A percentile compares a stretch with the other conserved stretches of the same genome.
These are phyloP conservation scores for Rugonectria rugulosa DNA, from an alignment of 2,329 filamentous ascomycete species.

Conservation along the genomic window DNA sequence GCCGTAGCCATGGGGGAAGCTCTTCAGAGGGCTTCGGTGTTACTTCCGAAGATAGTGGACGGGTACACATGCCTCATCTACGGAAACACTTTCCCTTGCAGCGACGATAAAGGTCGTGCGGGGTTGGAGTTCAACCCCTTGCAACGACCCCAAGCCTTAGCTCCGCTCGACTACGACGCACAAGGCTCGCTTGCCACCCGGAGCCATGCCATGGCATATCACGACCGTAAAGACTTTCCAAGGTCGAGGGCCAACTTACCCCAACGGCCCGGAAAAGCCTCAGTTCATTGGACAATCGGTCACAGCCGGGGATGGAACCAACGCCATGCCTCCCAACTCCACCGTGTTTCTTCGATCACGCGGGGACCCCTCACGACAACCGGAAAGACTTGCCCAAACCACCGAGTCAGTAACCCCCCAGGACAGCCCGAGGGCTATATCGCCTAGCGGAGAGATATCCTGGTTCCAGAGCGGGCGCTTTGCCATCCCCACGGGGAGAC, in stretches of 20 bases:
- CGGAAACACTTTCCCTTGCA: slow-evolving; percentile 16
- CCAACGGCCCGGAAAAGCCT: slow-evolving; percentile 12
- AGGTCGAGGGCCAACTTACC: slow-evolving; percentile 3
- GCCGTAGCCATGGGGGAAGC: slow-evolving; percentile 5
- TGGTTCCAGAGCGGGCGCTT: background rate
- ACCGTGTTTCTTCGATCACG: slow-evolving; percentile 1
- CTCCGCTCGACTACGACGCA: background rate
- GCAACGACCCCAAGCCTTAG: background rate
- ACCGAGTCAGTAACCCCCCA: background rate
- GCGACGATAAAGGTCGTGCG: background rate
- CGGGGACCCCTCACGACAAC: background rate
- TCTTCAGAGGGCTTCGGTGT: background rate
- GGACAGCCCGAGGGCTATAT: background rate
- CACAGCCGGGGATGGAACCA: slow-evolving; percentile 4
- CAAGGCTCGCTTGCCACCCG: too few species aligned
- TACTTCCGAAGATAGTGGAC: background rate
- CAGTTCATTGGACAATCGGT: background rate
- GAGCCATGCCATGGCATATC: background rate
- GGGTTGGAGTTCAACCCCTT: background rate
- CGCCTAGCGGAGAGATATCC: background rate
- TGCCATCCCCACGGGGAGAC: slow-evolving; percentile 6
- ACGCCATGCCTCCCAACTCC: slow-evolving; percentile 4
- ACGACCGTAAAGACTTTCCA: slow-evolving; percentile 15
- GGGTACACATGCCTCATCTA: background rate
- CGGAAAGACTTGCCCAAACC: slow-evolving; percentile 11